Conservation (phyloP, 768 basidiomycete genomes). For the Termitomyces sp. region DNA sequence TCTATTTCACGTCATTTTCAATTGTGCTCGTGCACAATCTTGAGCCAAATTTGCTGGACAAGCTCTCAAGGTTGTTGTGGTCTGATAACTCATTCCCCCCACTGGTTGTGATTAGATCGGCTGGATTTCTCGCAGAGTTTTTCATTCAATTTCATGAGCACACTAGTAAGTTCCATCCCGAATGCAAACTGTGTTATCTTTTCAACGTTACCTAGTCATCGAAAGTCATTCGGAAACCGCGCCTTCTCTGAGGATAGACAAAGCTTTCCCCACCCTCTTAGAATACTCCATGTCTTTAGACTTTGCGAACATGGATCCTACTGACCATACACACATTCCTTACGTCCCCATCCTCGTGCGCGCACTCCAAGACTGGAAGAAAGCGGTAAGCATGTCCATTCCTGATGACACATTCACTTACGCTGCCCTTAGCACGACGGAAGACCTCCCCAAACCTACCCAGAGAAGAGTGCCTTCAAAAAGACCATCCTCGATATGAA, state of each 20-base stretch:
- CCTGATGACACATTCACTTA: background rate
- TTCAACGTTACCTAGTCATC: conserved; percentile 52
- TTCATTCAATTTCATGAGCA: conserved; percentile 89
- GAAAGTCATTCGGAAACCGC: conserved; percentile 79
- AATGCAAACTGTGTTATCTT: background rate
- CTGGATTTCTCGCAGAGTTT: conserved; percentile 88
- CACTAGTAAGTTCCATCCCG: conserved; percentile 46
- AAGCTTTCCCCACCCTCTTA: conserved; percentile 79
- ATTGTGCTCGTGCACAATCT: conserved; percentile 87
- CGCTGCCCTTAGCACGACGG: conserved; percentile 54
- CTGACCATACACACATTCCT: conserved; percentile 87
- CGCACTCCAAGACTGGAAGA: conserved; percentile 80
- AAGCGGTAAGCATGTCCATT: conserved; percentile 40
- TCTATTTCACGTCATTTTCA: conserved; percentile 59
- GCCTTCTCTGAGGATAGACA: conserved; percentile 79
- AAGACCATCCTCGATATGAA: conserved; percentile 54
- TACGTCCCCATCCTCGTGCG: conserved; percentile 87
- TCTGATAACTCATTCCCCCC: conserved; percentile 50
- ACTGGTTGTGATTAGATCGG: conserved; percentile 74
- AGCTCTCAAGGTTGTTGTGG: conserved; percentile 69
- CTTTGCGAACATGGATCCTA: conserved; percentile 76
- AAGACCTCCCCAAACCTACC: conserved; percentile 46
- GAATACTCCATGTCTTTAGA: conserved; percentile 70
- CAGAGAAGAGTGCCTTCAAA: conserved; percentile 80
- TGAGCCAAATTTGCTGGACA: conserved; percentile 44